Evolutionary conservation across 305 asterid genomes (phyloP).

Genomic region (Fraxinus paxiana): DNA sequence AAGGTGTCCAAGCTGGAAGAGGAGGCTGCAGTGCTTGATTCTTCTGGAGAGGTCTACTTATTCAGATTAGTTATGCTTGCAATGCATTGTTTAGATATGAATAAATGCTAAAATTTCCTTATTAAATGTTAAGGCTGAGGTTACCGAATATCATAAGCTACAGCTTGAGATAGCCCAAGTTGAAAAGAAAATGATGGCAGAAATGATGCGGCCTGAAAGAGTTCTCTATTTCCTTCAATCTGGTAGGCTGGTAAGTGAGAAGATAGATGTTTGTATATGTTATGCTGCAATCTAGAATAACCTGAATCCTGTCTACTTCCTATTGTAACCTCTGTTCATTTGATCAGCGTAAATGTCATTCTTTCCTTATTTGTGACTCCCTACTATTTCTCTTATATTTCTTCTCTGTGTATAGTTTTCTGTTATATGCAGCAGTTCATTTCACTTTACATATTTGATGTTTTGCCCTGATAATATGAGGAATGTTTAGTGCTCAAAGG

Average conservation of each 20-base stretch:
- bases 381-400: slow-evolving; percentile 4
- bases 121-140: slow-evolving; percentile 55
- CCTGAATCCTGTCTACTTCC: not conserved
- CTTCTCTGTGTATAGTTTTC: not conserved
- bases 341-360: slow-evolving; percentile 13
- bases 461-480: not conserved
- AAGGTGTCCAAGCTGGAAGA: slow-evolving; percentile 75
- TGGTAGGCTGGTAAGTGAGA: slow-evolving; percentile 82
- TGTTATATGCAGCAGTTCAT: not conserved
- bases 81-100: slow-evolving; percentile 10
- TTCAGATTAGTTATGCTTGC: slow-evolving; percentile 22
- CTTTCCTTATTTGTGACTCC: slow-evolving; percentile 14
- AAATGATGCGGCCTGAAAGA: slow-evolving; percentile 81
- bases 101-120: slow-evolving; percentile 17
- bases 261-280: slow-evolving; percentile 16
- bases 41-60: slow-evolving; percentile 76
- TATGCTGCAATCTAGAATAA: slow-evolving; percentile 12
- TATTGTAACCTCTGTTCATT: slow-evolving; percentile 9
- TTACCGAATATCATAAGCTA: slow-evolving; percentile 78
- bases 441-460: not conserved
- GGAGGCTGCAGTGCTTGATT: slow-evolving; percentile 88
- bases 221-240: slow-evolving; percentile 83
- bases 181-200: slow-evolving; percentile 88
- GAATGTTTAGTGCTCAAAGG: not conserved
- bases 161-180: slow-evolving; percentile 73